Evolutionary conservation across 116 monocot genomes (phyloP).

Genomic region (Zostera marina): DNA sequence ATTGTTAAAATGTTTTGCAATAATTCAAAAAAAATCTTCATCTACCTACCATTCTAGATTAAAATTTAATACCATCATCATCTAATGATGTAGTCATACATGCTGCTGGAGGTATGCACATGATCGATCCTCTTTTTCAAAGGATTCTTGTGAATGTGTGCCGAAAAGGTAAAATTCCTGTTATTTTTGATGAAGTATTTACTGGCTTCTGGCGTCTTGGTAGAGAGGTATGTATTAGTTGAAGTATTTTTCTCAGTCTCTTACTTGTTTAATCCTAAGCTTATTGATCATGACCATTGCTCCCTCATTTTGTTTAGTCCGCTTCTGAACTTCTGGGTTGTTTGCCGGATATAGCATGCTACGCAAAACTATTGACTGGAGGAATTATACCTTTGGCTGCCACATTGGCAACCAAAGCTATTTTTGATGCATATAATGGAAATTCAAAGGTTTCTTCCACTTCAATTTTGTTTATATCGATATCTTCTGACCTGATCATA

Average conservation of each 20-base stretch:
- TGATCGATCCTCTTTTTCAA: constrained; percentile 98
- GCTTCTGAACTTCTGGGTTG: constrained; percentile 83
- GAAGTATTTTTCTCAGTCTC: not conserved
- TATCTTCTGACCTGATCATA: not conserved
- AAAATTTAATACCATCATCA: too few species aligned
- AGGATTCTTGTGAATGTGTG: constrained; percentile 64
- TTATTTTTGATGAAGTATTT: constrained; percentile 97
- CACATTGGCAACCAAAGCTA: constrained; percentile 73
- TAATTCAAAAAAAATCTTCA: too few species aligned
- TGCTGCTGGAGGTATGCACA: constrained; percentile 85
- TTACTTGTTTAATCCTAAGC: not conserved
- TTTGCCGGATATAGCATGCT: constrained; percentile 78
- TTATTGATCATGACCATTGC: not conserved
- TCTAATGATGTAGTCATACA: constrained; percentile 53
- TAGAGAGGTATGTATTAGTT: constrained; percentile 29
- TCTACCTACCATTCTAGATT: too few species aligned
- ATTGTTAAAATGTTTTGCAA: not conserved
- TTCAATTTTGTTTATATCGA: not conserved
- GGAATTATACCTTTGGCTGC: constrained; percentile 81
- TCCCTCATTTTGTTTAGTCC: constrained; percentile 35
- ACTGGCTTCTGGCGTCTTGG: constrained; percentile 98
- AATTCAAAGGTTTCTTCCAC: constrained; percentile 55
- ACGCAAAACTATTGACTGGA: constrained; percentile 84
- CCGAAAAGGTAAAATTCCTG: constrained; percentile 47
- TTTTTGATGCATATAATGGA: constrained; percentile 66